Conservation (phyloP, 495 filamentous ascomycete species). For the Talaromyces trachyspermus region DNA sequence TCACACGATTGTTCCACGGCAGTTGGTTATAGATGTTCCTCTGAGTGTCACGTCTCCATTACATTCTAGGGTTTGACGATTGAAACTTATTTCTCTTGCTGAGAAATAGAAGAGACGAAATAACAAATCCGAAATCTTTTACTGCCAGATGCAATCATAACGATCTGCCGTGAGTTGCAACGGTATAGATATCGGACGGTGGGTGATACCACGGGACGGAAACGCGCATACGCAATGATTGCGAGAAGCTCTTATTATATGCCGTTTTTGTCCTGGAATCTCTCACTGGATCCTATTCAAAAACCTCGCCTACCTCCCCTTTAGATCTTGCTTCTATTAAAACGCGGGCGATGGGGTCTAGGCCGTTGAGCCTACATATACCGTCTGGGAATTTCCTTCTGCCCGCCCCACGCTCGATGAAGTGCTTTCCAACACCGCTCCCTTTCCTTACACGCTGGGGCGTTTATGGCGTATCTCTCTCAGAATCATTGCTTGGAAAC, state of each 20-base stretch:
- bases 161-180: background rate
- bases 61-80: background rate
- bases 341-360: constrained; percentile 48
- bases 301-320: constrained; percentile 31
- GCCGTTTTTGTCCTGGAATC: constrained; percentile 10
- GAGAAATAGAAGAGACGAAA: too few species aligned
- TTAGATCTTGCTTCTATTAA: constrained; percentile 53
- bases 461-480: constrained; percentile 95
- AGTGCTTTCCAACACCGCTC: constrained; percentile 78
- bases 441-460: constrained; percentile 85
- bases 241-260: constrained; percentile 18
- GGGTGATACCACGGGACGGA: background rate
- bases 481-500: constrained; percentile 98
- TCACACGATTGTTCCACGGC: background rate
- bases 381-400: constrained; percentile 55
- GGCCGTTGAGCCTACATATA: constrained; percentile 57
- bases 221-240: constrained; percentile 12
- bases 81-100: background rate
- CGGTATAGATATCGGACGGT: background rate
- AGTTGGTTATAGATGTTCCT: background rate
- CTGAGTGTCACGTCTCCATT: background rate
- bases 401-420: constrained; percentile 79
- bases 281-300: constrained; percentile 39
- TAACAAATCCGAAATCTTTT: background rate
- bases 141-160: background rate